Evolutionary conservation across 192 early-diverging fungal species (phyloP), one percentile per base, ranked within the genome.

Genomic region (Lunasporangiospora selenospora): DNA sequence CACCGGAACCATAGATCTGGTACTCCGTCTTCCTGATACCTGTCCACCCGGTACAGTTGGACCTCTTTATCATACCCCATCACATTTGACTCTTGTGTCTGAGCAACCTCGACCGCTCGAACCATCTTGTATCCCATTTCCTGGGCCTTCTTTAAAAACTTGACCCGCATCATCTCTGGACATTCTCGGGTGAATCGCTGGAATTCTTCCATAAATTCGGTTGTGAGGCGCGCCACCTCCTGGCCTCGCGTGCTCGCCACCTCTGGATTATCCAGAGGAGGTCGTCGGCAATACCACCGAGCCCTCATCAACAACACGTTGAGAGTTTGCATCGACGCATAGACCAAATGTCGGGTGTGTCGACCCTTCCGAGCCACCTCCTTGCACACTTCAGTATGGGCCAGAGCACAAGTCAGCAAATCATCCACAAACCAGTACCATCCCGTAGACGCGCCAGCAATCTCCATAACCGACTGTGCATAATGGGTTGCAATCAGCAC

Each of bases 1-100:
- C 81, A 83, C 0, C 37, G 51, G 32, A 77, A 82, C 81, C 81
- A 83, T 44, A 78, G 80, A n/a, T 80, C 80, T 0, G 50, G 33
- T 29, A 53, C 77, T 0, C 41, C 8, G 9, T 79, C n/a, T 1
- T 59, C 52, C 15, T 32, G 36, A 0, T 29, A 23, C 52, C 82
- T 52, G 0, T n/a, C n/a, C n/a, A 75, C 81, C 0, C 50, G 43
- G 47, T 79, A 75, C 0, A 83, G 36, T 19, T 62, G 29, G 7
- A 59, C 7, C 38, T 61, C 79, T 26, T 83, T 80, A 15, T 65
- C 59, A 6, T 23, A 9, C 3, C 62, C 62, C 29, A 81, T 12
- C 16, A 16, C n/a, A 18, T 60, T 57, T 26, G 50, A 26, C 24
- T 40, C 30, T 0, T 53, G 52, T n/a, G 29, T 47, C 21, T 65